Evolutionary conservation across 805 yeast species (phyloP).

Genomic region (Pachysolen tannophilus): DNA sequence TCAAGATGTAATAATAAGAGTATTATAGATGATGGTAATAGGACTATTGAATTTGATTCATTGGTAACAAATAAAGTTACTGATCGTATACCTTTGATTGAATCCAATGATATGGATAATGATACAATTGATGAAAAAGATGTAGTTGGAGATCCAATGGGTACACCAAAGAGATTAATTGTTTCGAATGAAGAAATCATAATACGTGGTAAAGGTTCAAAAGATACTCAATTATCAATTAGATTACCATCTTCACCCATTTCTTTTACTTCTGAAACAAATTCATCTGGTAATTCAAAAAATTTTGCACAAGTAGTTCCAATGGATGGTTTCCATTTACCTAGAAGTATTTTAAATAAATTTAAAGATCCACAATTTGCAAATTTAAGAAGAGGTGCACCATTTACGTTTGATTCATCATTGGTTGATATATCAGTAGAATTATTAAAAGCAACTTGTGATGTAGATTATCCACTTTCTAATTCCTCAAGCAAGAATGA

Average conservation of each 20-base stretch:
- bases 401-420: slow-evolving; percentile 71
- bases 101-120: no score
- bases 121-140: no score
- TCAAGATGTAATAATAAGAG: neutral
- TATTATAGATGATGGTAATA: no score
- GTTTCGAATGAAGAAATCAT: neutral
- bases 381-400: slow-evolving; percentile 68
- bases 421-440: slow-evolving; percentile 29
- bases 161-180: neutral
- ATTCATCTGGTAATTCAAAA: neutral
- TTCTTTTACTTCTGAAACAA: no score
- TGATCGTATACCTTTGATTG: no score
- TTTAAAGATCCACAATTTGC: slow-evolving; percentile 54
- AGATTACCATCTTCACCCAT: neutral
- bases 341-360: slow-evolving; percentile 35
- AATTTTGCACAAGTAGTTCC: slow-evolving; percentile 42
- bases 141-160: no score
- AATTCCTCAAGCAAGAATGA: neutral
- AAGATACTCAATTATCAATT: slow-evolving; percentile 4
- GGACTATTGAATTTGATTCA: no score
- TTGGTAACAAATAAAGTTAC: no score
- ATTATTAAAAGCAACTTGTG: slow-evolving; percentile 20
- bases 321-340: slow-evolving; percentile 76
- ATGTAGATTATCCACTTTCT: neutral
- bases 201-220: slow-evolving; percentile 5